Base-by-base conservation (phyloP, 2,329 filamentous ascomycete genomes). In the Boeremia lycopersici region DNA sequence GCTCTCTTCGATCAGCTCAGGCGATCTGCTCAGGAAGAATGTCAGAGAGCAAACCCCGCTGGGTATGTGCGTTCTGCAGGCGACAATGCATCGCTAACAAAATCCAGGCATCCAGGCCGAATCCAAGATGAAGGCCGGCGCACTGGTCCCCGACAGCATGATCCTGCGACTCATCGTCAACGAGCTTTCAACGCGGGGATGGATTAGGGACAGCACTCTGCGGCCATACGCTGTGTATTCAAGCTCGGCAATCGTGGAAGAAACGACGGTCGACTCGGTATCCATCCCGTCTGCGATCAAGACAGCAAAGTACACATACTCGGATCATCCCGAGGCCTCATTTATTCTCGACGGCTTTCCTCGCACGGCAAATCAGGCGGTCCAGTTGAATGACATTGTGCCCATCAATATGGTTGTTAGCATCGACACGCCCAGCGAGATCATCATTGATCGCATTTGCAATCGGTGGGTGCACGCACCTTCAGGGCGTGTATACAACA, bases 331-430 rank as follows among this genome's bases (percentile, higher is more conserved):
- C 0, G 80, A 86, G 0, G 91, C 92, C 8, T 96, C 92, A 0
- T 98, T 97, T 75, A 89, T 99, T 61, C 88, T 99, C 48, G 95
- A 99, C 73, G 95, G 95, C 13, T 99, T 98, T 76, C 95, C 95
- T 2, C 89, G 95, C 62, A 99, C 91, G 6, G 89, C 90, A 0
- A 72, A 80, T 3, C 95, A 99, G 77, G 95, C 93, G 26, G 75
- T 78, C 36, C 87, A 87, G 53, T 84, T 98, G 42, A 92, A 96
- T 72, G 78, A 80, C 40, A 82, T 97, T 30, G 85, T 98, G 29
- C 92, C 93, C n/a, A 93, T 99, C 74, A 99, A 99, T 76, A 84
- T 97, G 57, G 95, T 92, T 43, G 88, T 97, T 55, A 91, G 90
- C 50, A 82, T 98, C 64, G 84, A 89, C 70, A 98, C 93, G 0